These are phyloP conservation scores for Gnomoniopsis sp. DNA, from an alignment of 2,329 filamentous ascomycete species.

Conservation along the genomic window DNA sequence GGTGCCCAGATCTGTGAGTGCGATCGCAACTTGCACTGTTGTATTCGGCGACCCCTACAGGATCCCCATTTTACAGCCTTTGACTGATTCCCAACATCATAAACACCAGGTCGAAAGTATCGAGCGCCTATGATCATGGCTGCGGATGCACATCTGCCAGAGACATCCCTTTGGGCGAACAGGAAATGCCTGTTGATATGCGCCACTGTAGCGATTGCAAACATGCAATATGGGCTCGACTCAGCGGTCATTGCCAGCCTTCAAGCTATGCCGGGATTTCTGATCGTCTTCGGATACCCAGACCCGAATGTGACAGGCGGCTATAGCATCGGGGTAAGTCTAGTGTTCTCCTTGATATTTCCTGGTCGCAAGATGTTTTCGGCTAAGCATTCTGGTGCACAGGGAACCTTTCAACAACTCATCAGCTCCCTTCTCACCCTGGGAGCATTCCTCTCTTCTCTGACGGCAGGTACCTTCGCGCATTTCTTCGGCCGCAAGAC, in stretches of 20 bases:
- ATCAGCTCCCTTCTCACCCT: conserved; percentile 50
- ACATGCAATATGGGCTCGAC: conserved; percentile 52
- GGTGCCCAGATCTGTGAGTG: no score
- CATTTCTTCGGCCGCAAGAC: conserved; percentile 42
- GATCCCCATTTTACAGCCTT: no score
- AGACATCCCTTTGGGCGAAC: conserved; percentile 36
- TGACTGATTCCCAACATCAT: no score
- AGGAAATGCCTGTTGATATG: conserved; percentile 44
- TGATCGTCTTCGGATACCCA: conserved; percentile 46
- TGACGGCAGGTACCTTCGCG: conserved; percentile 44
- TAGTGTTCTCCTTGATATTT: neutral
- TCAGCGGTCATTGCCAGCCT: conserved; percentile 41
- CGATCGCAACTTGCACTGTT: no score
- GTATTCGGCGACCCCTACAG: no score
- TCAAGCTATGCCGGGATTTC: conserved; percentile 49
- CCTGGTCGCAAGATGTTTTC: conserved; percentile 21
- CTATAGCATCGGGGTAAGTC: conserved; percentile 39
- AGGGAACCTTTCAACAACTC: conserved; percentile 48
- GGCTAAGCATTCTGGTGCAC: neutral
- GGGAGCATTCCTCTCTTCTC: conserved; percentile 46
- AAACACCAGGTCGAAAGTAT: neutral
- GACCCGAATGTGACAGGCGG: conserved; percentile 32
- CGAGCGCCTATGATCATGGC: conserved; percentile 18
- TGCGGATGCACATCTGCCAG: conserved; percentile 22
- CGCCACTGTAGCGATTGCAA: conserved; percentile 42